Conservation (phyloP, 2,329 filamentous ascomycete species). For the Clarireedia homoeocarpa region DNA sequence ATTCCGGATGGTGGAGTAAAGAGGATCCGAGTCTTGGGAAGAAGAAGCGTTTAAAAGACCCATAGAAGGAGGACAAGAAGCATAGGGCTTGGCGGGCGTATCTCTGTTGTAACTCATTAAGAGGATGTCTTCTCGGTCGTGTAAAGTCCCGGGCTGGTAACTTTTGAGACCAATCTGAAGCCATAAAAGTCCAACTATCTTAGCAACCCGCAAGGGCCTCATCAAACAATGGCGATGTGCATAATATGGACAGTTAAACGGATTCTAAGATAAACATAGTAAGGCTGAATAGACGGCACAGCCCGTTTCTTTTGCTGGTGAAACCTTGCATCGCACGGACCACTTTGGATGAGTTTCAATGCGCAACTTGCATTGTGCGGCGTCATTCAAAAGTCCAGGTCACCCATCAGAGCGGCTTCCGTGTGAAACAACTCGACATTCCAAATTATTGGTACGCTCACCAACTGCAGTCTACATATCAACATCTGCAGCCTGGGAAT, state of each 20-base stretch:
- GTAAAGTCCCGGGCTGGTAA: too few species aligned
- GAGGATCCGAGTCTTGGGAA: slow-evolving; percentile 70
- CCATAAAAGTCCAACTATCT: too few species aligned
- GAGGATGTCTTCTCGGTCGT: too few species aligned
- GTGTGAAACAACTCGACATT: background rate
- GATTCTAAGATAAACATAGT: background rate
- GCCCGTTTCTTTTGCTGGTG: background rate
- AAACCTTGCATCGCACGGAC: slow-evolving; percentile 6
- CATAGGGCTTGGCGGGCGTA: background rate
- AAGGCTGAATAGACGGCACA: background rate
- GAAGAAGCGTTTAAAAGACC: slow-evolving; percentile 32
- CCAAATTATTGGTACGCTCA: background rate
- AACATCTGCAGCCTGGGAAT: background rate
- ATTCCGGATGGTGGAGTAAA: slow-evolving; percentile 92
- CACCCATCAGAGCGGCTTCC: slow-evolving; percentile 1
- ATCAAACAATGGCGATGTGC: background rate
- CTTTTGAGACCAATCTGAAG: too few species aligned
- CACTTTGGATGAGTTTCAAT: background rate
- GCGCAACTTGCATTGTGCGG: background rate
- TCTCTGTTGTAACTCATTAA: too few species aligned
- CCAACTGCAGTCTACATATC: background rate
- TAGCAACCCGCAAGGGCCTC: too few species aligned
- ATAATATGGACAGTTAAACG: background rate
- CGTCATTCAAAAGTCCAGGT: slow-evolving; percentile 2
- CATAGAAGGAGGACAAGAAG: background rate